Conservation (phyloP, 768 basidiomycete genomes). For the Tylopilus vinaceipallidus region DNA sequence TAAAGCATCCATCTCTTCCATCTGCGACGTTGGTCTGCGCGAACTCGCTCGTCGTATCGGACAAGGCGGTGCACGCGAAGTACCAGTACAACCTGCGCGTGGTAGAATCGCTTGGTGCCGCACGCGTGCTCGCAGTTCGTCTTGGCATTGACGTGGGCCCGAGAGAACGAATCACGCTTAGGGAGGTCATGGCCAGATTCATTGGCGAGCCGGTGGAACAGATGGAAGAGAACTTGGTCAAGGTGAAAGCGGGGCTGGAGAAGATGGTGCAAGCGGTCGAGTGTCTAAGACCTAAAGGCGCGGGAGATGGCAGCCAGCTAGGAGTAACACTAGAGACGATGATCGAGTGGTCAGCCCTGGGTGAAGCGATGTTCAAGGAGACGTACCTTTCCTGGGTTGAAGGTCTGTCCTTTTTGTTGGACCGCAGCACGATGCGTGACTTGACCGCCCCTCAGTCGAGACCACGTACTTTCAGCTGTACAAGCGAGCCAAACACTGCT, state of each 20-base stretch:
- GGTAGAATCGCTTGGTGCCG: conserved; percentile 84
- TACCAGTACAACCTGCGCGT: conserved; percentile 86
- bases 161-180: conserved; percentile 53
- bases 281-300: conserved; percentile 45
- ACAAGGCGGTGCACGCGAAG: conserved; percentile 76
- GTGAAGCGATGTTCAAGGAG: conserved; percentile 52
- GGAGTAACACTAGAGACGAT: conserved; percentile 77
- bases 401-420: conserved; percentile 44
- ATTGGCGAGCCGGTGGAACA: conserved; percentile 42
- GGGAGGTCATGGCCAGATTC: conserved; percentile 64
- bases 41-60: conserved; percentile 70
- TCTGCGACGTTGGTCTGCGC: conserved; percentile 29
- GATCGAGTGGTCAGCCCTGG: conserved; percentile 61
- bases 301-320: conserved; percentile 40
- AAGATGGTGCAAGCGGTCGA: conserved; percentile 48
- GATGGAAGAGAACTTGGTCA: conserved; percentile 40
- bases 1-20: conserved; percentile 22
- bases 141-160: conserved; percentile 46
- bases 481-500: conserved; percentile 79
- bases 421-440: neutral
- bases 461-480: conserved; percentile 80
- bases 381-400: conserved; percentile 80
- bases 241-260: conserved; percentile 47
- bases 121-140: conserved; percentile 64
- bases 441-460: conserved; percentile 46